A percentile compares a stretch with the other conserved stretches of the same genome.
Evolutionary conservation across 2,329 filamentous ascomycete species (phyloP).

Genomic region (Penicillium nordicum): DNA sequence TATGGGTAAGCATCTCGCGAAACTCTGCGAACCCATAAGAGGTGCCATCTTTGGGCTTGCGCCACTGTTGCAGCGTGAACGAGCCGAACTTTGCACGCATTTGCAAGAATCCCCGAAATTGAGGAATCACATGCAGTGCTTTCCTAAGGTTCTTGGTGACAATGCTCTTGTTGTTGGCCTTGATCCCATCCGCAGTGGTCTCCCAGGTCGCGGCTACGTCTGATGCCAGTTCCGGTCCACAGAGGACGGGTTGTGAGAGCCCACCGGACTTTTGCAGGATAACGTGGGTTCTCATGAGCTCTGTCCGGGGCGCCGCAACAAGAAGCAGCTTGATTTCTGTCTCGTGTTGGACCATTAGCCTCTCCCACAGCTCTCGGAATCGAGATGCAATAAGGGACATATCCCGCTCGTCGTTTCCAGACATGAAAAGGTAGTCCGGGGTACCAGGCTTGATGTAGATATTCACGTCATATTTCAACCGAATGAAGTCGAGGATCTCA

Average conservation of each 20-base stretch:
- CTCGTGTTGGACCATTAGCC: conserved; percentile 27
- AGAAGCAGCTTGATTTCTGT: conserved; percentile 35
- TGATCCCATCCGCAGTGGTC: background rate
- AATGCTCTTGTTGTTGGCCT: background rate
- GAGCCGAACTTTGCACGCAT: conserved; percentile 45
- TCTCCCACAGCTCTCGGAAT: conserved; percentile 30
- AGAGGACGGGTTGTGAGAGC: conserved; percentile 22
- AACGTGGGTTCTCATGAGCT: conserved; percentile 23
- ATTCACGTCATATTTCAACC: conserved; percentile 39
- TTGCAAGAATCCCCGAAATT: conserved; percentile 34
- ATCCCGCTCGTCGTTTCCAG: conserved; percentile 31
- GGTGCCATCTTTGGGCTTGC: conserved; percentile 23
- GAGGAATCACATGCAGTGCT: conserved; percentile 22
- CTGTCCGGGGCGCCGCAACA: conserved; percentile 27
- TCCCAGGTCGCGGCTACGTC: background rate
- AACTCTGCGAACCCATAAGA: conserved; percentile 40
- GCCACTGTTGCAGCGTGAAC: conserved; percentile 40
- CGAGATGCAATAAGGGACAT: conserved; percentile 37
- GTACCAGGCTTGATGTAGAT: conserved; percentile 36
- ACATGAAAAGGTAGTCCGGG: conserved; percentile 29
- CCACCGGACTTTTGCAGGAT: conserved; percentile 20
- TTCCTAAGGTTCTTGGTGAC: conserved; percentile 6
- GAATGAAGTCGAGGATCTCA: conserved; percentile 46
- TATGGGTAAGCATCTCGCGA: conserved; percentile 37
- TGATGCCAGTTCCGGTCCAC: conserved; percentile 8